Evolutionary conservation across 2,329 filamentous ascomycete genomes (phyloP), one percentile per base, ranked within the genome.

Genomic region (Aureobasidium leucospermi): DNA sequence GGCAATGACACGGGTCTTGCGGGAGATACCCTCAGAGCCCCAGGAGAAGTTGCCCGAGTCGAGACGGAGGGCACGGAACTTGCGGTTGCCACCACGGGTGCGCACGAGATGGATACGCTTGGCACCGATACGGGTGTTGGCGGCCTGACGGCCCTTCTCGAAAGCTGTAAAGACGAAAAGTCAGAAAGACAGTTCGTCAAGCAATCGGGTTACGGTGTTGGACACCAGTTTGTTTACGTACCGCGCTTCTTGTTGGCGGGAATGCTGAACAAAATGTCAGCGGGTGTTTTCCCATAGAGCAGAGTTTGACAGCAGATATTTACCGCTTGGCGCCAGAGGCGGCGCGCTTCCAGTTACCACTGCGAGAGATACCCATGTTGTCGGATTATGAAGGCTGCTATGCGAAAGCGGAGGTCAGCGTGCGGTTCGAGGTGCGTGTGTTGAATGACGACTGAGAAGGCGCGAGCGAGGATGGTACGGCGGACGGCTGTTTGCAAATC

Each of bases 331-430:
- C 94, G 85, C 94, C 95, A 79, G 95, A 89, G 80, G 93, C 92
- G 81, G 91, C 92, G 83, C 94, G 92, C 89, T 99, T 99, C 88
- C 99, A 94, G 84, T 94, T 91, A 79, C 91, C 96, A 84, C 97
- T 93, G 84, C 94, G 90, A 82, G 93, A 96, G 84, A 99, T 97
- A 99, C 94, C 78, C 78, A 80, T 80, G 73, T 71, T 78, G 78
- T 76, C 76, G 73, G 68, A 73, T 70, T 69, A 71, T 74, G 73
- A 78, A 74, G 73, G 74, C 65, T 66, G 67, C 69, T 70, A 63
- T 16, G 45, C 46, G 39, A 43, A 43, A 29, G 52, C 39, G 43
- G 23, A 7, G 53, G 55, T 58, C 55, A 58, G 55, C 48, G 32
- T 47, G 11, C 6, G 39, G 55, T 46, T 31, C n/a, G 16, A 11